Evolutionary conservation across 805 yeast genomes (phyloP).

Genomic region (Wickerhamiella spandovensis): DNA sequence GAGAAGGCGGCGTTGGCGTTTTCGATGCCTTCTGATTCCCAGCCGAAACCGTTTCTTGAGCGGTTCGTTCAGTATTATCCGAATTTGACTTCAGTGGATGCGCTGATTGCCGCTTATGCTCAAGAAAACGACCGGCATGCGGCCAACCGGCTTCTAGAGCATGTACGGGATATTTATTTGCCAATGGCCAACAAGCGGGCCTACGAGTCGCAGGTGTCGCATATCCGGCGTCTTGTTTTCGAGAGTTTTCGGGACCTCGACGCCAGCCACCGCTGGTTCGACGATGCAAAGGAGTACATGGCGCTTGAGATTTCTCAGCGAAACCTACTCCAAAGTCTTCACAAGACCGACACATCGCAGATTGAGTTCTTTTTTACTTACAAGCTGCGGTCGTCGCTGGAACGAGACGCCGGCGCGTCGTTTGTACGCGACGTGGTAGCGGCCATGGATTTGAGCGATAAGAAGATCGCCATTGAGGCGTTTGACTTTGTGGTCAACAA

Average conservation of each 20-base stretch:
- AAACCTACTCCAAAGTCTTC: background rate
- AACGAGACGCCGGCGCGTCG: conserved; percentile 1
- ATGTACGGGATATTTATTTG: conserved; percentile 3
- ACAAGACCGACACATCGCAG: background rate
- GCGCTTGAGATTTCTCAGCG: conserved; percentile 4
- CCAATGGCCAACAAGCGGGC: background rate
- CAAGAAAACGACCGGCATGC: background rate
- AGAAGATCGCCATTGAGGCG: background rate
- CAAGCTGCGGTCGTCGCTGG: conserved; percentile 5
- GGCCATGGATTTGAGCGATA: conserved; percentile 3
- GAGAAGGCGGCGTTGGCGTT: background rate
- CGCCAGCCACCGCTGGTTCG: conserved; percentile 1
- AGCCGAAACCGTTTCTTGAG: background rate
- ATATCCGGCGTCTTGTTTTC: background rate
- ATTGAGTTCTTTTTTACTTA: background rate
- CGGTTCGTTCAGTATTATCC: background rate
- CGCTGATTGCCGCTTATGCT: background rate
- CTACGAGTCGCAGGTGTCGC: background rate
- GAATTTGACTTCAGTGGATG: background rate
- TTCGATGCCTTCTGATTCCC: background rate
- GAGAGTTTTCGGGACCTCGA: background rate
- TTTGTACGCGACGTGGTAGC: conserved; percentile 7
- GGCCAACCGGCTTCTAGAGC: conserved; percentile 2
- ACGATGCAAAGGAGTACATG: background rate
- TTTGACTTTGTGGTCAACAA: conserved; percentile 9